Conservation (phyloP, 2,329 filamentous ascomycete genomes). For the Botrytis deweyae region DNA sequence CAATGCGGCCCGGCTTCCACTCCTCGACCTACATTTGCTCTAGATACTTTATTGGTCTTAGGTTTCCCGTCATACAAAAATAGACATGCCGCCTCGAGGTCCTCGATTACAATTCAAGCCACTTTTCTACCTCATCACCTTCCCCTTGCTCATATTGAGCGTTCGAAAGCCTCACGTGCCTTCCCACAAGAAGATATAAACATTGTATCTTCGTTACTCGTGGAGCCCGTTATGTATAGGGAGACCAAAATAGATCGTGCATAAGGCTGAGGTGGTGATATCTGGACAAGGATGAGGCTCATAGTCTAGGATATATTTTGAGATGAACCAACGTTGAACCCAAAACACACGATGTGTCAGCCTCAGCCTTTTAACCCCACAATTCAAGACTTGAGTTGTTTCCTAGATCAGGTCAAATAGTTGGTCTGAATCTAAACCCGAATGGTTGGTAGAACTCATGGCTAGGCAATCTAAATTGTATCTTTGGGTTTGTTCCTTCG, state of each 20-base stretch:
- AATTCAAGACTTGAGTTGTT: not conserved
- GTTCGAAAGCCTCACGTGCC: not conserved
- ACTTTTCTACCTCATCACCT: not conserved
- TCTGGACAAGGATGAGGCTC: conserved; percentile 1
- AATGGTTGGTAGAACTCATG: not conserved
- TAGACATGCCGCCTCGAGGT: not conserved
- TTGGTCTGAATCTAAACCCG: not conserved
- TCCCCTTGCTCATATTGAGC: not conserved
- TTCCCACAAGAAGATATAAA: not conserved
- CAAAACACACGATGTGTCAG: conserved; percentile 3
- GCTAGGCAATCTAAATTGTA: not conserved
- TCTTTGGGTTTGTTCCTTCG: no score
- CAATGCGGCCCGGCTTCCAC: not conserved
- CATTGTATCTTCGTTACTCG: not conserved
- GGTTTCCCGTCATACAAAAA: not conserved
- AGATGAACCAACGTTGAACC: not conserved
- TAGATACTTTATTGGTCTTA: not conserved
- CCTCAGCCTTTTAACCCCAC: not conserved
- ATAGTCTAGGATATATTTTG: conserved; percentile 2
- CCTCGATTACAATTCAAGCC: not conserved
- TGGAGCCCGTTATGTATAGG: not conserved
- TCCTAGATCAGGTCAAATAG: not conserved
- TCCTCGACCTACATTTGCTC: not conserved
- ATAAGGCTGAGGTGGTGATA: not conserved
- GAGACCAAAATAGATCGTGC: not conserved